Evolutionary conservation across 1,284 basidiomycete species (phyloP), one percentile per base, ranked within the genome.

Genomic region (Papiliotrema flavescens): DNA sequence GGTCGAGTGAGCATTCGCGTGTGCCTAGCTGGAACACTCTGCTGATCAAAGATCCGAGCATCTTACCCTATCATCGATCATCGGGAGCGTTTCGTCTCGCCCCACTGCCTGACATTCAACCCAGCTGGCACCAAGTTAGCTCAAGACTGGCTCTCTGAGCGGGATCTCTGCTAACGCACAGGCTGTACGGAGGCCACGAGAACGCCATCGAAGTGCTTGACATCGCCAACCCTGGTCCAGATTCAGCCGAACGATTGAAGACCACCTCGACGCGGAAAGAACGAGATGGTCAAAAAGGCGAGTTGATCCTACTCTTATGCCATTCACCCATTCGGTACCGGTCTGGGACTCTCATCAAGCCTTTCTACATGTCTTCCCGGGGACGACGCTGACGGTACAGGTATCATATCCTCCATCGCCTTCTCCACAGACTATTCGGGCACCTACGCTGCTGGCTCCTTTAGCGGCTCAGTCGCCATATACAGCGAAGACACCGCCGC

Each of bases 11-110:
- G 83, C 73, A 15, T n/a, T n/a, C n/a, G n/a, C n/a, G n/a, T n/a
- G n/a, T n/a, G 15, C 6, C 2, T 23, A n/a, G 1, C 11, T 11
- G n/a, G 49, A 54, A 36, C 47, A 47, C 44, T 37, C 55, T 51
- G 47, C 35, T 54, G 49, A 59, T 23, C 15, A 15, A 56, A 92
- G 89, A 80, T 89, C 14, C 82, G 92, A n/a, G 92, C 91, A 0
- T 90, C 89, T 0, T 96, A 97, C 71, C 82, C 81, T 39, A 94
- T 96, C 39, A 82, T 96, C 17, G 91, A 96, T 71, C 92, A 97
- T 64, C 80, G 87, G 17, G 93, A 96, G 74, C 83, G 91, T 34
- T 84, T 90, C 56, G 79, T 95, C 46, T 89, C 90, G 0, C 90
- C 93, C 0, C 87, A 91, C 56, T 83, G 84, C 63, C 77, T 96